Evolutionary conservation across 345 rosid genomes (phyloP), one percentile per base, ranked within the genome.

Genomic region (Balakata baccata): DNA sequence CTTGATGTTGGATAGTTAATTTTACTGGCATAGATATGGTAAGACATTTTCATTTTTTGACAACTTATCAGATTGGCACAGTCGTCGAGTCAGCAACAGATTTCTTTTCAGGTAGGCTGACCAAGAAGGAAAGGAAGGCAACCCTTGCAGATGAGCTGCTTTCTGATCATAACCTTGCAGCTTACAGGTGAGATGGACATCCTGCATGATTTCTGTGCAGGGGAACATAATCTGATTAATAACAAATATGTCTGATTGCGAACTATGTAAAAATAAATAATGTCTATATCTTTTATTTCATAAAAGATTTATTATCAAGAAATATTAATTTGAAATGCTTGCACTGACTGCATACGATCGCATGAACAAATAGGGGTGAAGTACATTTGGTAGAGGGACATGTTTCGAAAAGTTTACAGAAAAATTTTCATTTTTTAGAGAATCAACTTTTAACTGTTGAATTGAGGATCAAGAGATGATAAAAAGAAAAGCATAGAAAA

Each of bases 111-210:
- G 73, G 79, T 39, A 86, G 98, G 84, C 64, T 95, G 64, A 87
- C 89, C 34, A 95, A 89, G 85, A 92, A 89, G 88, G 89, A 95
- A 82, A 95, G 96, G 80, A 95, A 85, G 81, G 57, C 87, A 46
- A 87, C 84, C 67, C 81, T 93, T 77, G 94, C 98, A 8, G 99
- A 95, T 9, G 98, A 92, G 78, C 84, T 95, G 78, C 87, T 92
- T 52, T 81, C 89, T 70, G 96, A 92, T 75, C 80, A 82, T 37
- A 65, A 66, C 41, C 72, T 81, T 63, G 63, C 72, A 57, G 83
- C 86, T 14, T 95, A 91, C 89, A 88, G 97, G 99, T 90, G 71
- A 68, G 79, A 54, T 63, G 5, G 14, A 10, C 23, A 16, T 11
- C 29, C 56, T 23, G 18, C 10, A 25, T 51, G 12, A 16, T 60